Evolutionary conservation across 257 asterid genomes (phyloP).

Genomic region (Ballota nigra): DNA sequence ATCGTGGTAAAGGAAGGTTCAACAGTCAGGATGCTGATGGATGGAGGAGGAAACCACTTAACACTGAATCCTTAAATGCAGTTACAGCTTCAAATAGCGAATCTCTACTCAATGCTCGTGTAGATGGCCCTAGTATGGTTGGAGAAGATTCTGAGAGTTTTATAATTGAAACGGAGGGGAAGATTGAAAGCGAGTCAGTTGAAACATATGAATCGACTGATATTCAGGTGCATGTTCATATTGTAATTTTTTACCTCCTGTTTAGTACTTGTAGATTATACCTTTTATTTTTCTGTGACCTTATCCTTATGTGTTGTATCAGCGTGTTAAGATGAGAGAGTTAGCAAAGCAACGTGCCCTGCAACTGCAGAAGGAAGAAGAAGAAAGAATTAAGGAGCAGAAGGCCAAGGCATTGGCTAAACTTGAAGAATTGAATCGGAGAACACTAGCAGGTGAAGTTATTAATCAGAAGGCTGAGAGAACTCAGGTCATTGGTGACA

Average conservation of each 20-base stretch:
- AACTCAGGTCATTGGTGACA: slow-evolving; percentile 20
- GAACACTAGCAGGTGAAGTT: slow-evolving; percentile 58
- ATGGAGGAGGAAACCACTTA: slow-evolving; percentile 45
- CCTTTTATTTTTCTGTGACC: slow-evolving; percentile 19
- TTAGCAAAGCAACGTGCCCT: slow-evolving; percentile 75
- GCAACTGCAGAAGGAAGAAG: slow-evolving; percentile 91
- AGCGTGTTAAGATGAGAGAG: slow-evolving; percentile 77
- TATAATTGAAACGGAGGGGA: slow-evolving; percentile 30
- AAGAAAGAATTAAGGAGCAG: slow-evolving; percentile 79
- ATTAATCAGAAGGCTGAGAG: slow-evolving; percentile 37
- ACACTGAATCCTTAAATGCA: slow-evolving; percentile 39
- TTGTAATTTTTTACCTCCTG: neutral
- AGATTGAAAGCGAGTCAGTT: slow-evolving; percentile 43
- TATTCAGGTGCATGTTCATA: slow-evolving; percentile 67
- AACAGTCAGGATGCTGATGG: slow-evolving; percentile 54
- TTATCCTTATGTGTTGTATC: slow-evolving; percentile 28
- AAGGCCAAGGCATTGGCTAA: slow-evolving; percentile 92
- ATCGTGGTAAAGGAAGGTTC: slow-evolving; percentile 56
- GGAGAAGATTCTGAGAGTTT: slow-evolving; percentile 43
- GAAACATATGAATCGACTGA: slow-evolving; percentile 59
- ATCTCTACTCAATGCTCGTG: slow-evolving; percentile 33
- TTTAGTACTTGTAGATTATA: slow-evolving; percentile 8
- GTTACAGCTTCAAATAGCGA: slow-evolving; percentile 28
- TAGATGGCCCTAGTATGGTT: slow-evolving; percentile 30
- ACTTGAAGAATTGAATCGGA: slow-evolving; percentile 88